phyloP scores from a whole-genome alignment of 139 green algal genomes.

The Chlorella sp. region DNA sequence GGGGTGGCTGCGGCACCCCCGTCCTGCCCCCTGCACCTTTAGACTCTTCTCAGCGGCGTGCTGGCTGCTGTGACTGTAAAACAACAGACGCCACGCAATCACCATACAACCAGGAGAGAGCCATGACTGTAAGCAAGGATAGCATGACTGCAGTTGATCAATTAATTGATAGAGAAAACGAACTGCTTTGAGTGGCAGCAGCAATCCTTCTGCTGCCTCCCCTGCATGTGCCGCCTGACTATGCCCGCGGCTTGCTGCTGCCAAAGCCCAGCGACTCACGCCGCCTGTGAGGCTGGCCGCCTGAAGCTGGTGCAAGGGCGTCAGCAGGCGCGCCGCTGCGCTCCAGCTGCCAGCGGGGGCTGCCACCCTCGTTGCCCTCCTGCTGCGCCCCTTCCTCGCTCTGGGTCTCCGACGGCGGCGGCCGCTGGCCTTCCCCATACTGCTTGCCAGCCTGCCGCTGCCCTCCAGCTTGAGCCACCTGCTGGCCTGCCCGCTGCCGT shows the following conservation, averaged over 20 bases:
- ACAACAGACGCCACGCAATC: background rate
- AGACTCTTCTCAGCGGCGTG: background rate
- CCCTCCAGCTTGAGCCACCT: too few species aligned
- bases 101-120: background rate
- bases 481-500: too few species aligned
- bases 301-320: too few species aligned
- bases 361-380: too few species aligned
- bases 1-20: background rate
- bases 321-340: too few species aligned
- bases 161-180: too few species aligned
- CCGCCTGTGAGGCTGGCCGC: background rate
- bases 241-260: background rate
- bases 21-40: background rate
- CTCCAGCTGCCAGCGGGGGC: too few species aligned
- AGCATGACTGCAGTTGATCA: too few species aligned
- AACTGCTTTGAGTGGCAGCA: background rate
- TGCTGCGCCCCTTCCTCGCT: too few species aligned
- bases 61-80: background rate
- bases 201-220: background rate
- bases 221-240: background rate
- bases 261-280: background rate
- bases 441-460: too few species aligned
- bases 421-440: too few species aligned
- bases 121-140: background rate
- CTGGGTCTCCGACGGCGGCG: too few species aligned